A percentile compares a stretch with the other conserved stretches of the same genome.
phyloP scores from a whole-genome alignment of 805 yeast species.

The Suhomyces emberorum region DNA sequence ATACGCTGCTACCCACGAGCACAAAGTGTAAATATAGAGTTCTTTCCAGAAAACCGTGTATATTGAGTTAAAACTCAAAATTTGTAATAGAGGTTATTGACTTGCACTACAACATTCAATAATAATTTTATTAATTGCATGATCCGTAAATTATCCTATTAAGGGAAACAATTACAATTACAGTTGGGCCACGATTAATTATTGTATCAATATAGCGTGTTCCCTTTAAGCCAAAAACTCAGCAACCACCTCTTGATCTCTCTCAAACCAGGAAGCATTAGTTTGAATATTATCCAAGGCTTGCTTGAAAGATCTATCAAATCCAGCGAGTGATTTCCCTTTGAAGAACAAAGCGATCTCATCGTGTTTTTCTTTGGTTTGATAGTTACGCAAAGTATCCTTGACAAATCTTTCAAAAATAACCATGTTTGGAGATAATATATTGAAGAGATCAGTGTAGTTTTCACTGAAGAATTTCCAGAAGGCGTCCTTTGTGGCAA shows the following conservation, averaged over 20 bases:
- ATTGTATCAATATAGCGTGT: no score
- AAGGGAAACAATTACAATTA: no score
- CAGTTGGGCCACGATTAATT: no score
- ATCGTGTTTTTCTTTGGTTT: slow-evolving; percentile 28
- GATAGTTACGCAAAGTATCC: slow-evolving; percentile 36
- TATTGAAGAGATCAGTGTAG: slow-evolving; percentile 42
- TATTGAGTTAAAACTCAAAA: no score
- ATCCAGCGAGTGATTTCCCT: slow-evolving; percentile 48
- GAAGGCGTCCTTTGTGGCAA: slow-evolving; percentile 38
- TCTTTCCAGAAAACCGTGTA: no score
- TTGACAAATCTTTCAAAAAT: slow-evolving; percentile 48
- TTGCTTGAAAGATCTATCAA: slow-evolving; percentile 56
- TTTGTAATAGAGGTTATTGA: no score
- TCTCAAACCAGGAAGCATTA: slow-evolving; percentile 48
- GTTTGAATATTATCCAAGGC: slow-evolving; percentile 53
- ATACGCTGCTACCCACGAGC: slow-evolving; percentile 85
- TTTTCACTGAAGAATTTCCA: slow-evolving; percentile 51
- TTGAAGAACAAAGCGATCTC: slow-evolving; percentile 45
- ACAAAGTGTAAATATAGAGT: slow-evolving; percentile 39
- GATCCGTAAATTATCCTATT: no score
- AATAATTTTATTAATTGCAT: no score
- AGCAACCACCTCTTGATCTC: slow-evolving; percentile 41
- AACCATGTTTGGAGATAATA: slow-evolving; percentile 49
- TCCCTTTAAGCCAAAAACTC: no score
- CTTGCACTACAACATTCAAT: no score